phyloP scores from a whole-genome alignment of 768 basidiomycete genomes.

The Auriscalpium microsporum region DNA sequence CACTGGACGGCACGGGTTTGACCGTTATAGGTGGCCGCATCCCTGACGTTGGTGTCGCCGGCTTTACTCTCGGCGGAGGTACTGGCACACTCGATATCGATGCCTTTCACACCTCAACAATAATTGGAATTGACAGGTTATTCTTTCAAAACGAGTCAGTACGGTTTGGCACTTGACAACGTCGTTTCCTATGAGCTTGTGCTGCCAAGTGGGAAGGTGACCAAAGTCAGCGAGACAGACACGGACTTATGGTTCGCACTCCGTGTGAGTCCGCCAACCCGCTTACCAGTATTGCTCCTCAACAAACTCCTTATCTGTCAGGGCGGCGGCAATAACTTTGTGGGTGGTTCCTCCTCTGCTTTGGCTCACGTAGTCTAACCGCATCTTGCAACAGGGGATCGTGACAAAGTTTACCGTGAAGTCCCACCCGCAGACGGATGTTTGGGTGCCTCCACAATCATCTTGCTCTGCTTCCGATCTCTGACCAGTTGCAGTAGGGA shows the following conservation, averaged over 20 bases:
- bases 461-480: not conserved
- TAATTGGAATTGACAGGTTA: conserved; percentile 16
- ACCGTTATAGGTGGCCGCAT: conserved; percentile 19
- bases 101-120: not conserved
- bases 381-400: not conserved
- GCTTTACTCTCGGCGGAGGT: conserved; percentile 20
- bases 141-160: conserved; percentile 25
- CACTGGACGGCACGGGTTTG: conserved; percentile 11
- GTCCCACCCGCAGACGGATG: not conserved
- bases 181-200: conserved; percentile 21
- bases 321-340: conserved; percentile 12
- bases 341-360: not conserved
- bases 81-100: not conserved
- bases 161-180: conserved; percentile 28
- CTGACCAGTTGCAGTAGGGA: not conserved
- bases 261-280: not conserved
- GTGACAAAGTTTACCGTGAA: conserved; percentile 9
- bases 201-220: conserved; percentile 20
- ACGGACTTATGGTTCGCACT: conserved; percentile 10
- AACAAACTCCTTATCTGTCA: not conserved
- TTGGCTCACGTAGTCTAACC: not conserved
- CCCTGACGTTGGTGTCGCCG: conserved; percentile 18
- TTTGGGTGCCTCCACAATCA: conserved; percentile 1
- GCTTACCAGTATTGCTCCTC: not conserved
- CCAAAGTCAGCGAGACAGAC: conserved; percentile 1